Conservation (phyloP, 768 basidiomycete genomes). For the Phlebiopsis gigantea region DNA sequence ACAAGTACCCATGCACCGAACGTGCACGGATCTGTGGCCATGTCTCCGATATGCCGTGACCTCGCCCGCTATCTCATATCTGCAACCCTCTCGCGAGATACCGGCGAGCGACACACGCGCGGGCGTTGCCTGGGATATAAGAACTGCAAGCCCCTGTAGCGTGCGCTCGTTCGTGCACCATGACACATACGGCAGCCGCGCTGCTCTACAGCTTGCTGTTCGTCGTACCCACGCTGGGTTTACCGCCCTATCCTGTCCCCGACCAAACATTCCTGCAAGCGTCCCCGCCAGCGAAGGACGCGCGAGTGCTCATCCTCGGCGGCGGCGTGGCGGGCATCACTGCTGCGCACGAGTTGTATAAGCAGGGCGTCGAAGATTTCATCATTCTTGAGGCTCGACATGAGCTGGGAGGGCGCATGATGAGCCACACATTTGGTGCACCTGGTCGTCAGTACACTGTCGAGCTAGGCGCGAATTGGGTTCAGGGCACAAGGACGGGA, state of each 20-base stretch:
- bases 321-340: conserved; percentile 64
- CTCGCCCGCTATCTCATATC: background rate
- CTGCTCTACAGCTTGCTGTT: background rate
- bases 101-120: background rate
- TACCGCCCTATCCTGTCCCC: background rate
- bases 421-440: conserved; percentile 38
- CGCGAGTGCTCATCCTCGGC: conserved; percentile 53
- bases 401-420: conserved; percentile 60
- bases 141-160: background rate
- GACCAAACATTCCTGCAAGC: background rate
- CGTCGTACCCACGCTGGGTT: background rate
- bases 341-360: conserved; percentile 55
- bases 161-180: background rate
- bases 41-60: background rate
- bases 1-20: too few relatives aligned
- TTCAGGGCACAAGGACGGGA: conserved; percentile 45
- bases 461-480: conserved; percentile 59
- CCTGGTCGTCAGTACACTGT: conserved; percentile 34
- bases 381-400: conserved; percentile 54
- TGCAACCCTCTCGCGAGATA: background rate
- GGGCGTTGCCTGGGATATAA: background rate
- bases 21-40: background rate
- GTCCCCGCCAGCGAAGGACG: conserved; percentile 12
- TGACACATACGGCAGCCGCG: background rate
- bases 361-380: conserved; percentile 51